Evolutionary conservation across 148 eudicot genomes (phyloP), one percentile per base, ranked within the genome.

Genomic region (Rheum nobile): DNA sequence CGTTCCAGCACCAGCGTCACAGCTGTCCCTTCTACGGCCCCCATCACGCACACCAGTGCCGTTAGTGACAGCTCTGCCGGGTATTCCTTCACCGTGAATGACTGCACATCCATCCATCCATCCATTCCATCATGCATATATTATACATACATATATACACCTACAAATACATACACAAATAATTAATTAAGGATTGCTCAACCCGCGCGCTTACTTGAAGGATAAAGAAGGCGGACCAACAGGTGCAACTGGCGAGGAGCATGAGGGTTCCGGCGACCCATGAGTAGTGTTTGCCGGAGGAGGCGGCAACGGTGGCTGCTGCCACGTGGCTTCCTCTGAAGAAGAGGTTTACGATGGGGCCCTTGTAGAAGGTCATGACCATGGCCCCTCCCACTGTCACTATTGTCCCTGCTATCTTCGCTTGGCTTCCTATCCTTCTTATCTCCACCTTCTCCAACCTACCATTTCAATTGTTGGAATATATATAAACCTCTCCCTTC

Each of bases 211-310:
- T 80, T 80, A 87, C 90, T 77, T 87, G 90, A 74, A 87, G 80
- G 21, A 87, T 82, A 82, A 85, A 85, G 84, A 87, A 87, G 50
- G 74, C 81, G n/a, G 90, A 76, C 90, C 90, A 87, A 1, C 83
- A 86, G 22, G 75, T 24, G 77, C 86, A 83, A 73, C 86, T 84
- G 70, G 84, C 73, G 38, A 87, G 84, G 32, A 87, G 80, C 44
- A 78, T 84, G 12, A 87, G 72, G 4, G 88, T 85, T 21, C 90
- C 90, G 43, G 74, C 46, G 47, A 85, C 75, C 90, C 90, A 87
- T 14, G 48, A 44, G 48, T 35, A 1, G 59, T 87, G 83, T n/a
- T 78, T 83, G 24, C 79, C 78, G 26, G 55, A 17, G 22, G 77
- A 75, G 26, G 52, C 43, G 1, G 77, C 46, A 2, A 73, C 76